Percentiles rank a stretch among this genome's conserved stretches.
Conservation (phyloP, 768 basidiomycete species). For the Russula ochroleuca region DNA sequence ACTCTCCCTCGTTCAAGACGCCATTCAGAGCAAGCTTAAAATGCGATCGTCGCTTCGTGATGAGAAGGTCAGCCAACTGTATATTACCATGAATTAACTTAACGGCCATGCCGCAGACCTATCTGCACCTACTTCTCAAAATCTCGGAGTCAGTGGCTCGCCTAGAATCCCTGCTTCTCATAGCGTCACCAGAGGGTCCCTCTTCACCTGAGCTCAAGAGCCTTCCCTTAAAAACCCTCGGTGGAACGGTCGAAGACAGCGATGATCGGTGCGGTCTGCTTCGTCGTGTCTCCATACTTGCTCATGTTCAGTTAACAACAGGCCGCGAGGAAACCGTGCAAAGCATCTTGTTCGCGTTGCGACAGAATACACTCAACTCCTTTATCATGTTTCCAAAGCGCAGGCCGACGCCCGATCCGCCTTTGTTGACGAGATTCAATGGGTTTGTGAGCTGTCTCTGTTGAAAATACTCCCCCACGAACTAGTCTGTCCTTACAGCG, state of each 20-base stretch:
- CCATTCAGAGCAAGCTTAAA: constrained; percentile 72
- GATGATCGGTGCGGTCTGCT: constrained; percentile 45
- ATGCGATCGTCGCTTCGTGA: constrained; percentile 74
- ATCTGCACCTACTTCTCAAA: constrained; percentile 83
- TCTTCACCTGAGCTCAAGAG: constrained; percentile 36
- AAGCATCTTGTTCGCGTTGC: constrained; percentile 84
- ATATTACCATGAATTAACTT: constrained; percentile 15
- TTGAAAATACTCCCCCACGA: constrained; percentile 13
- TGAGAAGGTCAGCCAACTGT: constrained; percentile 59
- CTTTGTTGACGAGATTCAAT: constrained; percentile 80
- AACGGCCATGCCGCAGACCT: constrained; percentile 45
- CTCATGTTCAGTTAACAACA: constrained; percentile 29
- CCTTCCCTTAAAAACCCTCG: constrained; percentile 34
- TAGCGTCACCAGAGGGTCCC: constrained; percentile 48
- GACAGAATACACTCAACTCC: constrained; percentile 84
- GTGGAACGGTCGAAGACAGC: constrained; percentile 36
- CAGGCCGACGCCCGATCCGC: constrained; percentile 60
- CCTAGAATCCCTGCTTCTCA: constrained; percentile 79
- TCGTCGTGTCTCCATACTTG: constrained; percentile 10
- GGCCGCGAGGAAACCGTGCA: constrained; percentile 58
- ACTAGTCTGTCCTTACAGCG: constrained; percentile 44
- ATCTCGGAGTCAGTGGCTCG: constrained; percentile 89
- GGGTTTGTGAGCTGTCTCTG: constrained; percentile 49
- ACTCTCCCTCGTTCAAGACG: constrained; percentile 62
- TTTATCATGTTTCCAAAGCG: constrained; percentile 87